Percentiles rank a stretch among this genome's conserved stretches.
These are phyloP conservation scores for Cladosporium sp. DNA, from an alignment of 2,329 filamentous ascomycete genomes.

Conservation along the genomic window DNA sequence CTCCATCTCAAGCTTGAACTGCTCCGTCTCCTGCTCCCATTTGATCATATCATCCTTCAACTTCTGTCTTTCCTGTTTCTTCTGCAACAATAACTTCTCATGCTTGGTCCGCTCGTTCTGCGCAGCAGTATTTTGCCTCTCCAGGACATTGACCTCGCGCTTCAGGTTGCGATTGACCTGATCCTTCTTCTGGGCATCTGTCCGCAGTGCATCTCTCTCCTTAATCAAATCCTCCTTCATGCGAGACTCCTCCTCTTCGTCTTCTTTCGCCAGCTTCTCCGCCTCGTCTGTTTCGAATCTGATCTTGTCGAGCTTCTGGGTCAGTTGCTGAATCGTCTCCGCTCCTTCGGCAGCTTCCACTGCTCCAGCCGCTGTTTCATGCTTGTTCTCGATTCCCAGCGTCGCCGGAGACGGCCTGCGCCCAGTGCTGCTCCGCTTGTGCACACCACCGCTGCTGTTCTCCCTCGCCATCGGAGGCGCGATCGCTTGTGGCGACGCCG, in stretches of 20 bases:
- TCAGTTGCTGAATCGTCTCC: constrained; percentile 68
- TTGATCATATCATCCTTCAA: constrained; percentile 63
- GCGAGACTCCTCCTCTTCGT: constrained; percentile 46
- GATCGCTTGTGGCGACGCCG: constrained; percentile 52
- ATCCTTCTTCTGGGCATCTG: constrained; percentile 79
- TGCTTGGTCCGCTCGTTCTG: constrained; percentile 74
- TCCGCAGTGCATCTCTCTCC: constrained; percentile 73
- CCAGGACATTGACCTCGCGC: constrained; percentile 70
- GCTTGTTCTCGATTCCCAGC: constrained; percentile 29
- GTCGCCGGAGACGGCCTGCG: constrained; percentile 62
- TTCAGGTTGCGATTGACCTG: constrained; percentile 80
- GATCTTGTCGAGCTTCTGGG: constrained; percentile 71
- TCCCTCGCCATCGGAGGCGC: constrained; percentile 61
- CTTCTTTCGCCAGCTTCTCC: constrained; percentile 60
- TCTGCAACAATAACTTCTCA: constrained; percentile 64
- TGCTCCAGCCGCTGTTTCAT: constrained; percentile 31
- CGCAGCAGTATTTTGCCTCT: constrained; percentile 72
- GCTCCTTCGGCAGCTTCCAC: constrained; percentile 51
- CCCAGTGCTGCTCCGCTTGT: constrained; percentile 62
- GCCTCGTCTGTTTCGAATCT: constrained; percentile 79
- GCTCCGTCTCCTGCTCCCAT: constrained; percentile 59
- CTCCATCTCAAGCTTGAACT: constrained; percentile 43
- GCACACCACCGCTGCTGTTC: constrained; percentile 48
- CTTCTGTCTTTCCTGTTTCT: constrained; percentile 61
- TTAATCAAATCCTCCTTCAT: constrained; percentile 52